These are phyloP conservation scores for Linnemannia zychae DNA, from an alignment of 192 early-diverging fungal genomes.

Conservation along the genomic window DNA sequence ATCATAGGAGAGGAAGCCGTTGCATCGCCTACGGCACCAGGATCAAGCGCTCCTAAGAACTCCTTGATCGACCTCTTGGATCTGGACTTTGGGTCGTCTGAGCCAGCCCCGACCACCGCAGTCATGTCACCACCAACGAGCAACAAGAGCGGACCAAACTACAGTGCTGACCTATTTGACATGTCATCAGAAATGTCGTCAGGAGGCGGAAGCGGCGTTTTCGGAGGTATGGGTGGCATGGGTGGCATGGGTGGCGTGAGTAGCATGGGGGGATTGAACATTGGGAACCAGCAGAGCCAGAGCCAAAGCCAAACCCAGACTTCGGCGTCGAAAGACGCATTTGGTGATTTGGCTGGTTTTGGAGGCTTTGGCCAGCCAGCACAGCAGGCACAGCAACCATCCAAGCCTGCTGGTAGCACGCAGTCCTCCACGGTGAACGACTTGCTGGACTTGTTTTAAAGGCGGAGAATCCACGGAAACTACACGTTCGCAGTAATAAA, in stretches of 20 bases:
- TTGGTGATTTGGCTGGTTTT: constrained; percentile 41
- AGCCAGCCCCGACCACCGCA: constrained; percentile 29
- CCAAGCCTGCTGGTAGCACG: constrained; percentile 10
- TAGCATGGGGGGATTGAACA: not conserved
- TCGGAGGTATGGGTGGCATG: constrained; percentile 25
- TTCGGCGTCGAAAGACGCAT: constrained; percentile 20
- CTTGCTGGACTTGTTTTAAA: constrained; percentile 42
- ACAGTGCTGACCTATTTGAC: constrained; percentile 55
- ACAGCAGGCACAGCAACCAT: constrained; percentile 11
- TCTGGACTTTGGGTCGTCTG: constrained; percentile 76
- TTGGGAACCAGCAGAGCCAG: constrained; percentile 7
- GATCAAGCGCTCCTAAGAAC: constrained; percentile 67
- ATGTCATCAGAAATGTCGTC: constrained; percentile 54
- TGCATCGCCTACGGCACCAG: constrained; percentile 44
- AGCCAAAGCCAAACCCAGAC: constrained; percentile 11
- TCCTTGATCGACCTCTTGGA: constrained; percentile 79
- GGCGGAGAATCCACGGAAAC: not conserved
- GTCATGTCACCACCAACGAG: constrained; percentile 13
- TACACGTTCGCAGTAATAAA: too few relatives aligned
- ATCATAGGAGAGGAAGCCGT: constrained; percentile 56
- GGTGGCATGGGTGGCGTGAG: not conserved
- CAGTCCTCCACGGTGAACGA: constrained; percentile 47
- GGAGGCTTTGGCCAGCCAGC: constrained; percentile 37
- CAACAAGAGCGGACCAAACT: constrained; percentile 30
- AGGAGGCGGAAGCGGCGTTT: constrained; percentile 25